phyloP scores from a whole-genome alignment of 2,329 filamentous ascomycete genomes.

The Aspergillus floridensis region DNA sequence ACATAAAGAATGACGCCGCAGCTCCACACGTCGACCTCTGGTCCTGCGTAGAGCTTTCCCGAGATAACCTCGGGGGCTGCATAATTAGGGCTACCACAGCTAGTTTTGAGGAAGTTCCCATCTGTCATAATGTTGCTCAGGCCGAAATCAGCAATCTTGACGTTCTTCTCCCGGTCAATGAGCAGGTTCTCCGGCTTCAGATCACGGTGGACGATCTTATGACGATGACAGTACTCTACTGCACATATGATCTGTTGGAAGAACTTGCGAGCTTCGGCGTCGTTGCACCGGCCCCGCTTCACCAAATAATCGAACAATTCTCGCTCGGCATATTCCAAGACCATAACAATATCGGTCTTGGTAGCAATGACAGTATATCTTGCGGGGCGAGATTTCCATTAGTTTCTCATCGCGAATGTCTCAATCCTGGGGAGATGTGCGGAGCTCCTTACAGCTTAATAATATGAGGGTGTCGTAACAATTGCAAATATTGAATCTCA shows the following conservation, averaged over 20 bases:
- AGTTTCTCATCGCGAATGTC: neutral
- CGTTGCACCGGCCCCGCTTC: constrained; percentile 84
- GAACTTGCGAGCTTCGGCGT: constrained; percentile 90
- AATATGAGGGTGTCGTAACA: constrained; percentile 94
- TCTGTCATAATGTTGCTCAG: constrained; percentile 99
- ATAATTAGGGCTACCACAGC: constrained; percentile 97
- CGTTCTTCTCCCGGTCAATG: constrained; percentile 90
- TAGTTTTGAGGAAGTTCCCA: constrained; percentile 97
- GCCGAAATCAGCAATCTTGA: constrained; percentile 99
- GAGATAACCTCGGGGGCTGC: constrained; percentile 97
- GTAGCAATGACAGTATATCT: constrained; percentile 98
- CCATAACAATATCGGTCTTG: constrained; percentile 94
- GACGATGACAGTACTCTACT: constrained; percentile 96
- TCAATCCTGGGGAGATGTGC: neutral
- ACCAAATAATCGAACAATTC: constrained; percentile 99
- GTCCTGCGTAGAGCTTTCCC: constrained; percentile 93
- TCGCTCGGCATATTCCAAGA: constrained; percentile 92
- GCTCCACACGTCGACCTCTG: constrained; percentile 88
- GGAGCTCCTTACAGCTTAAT: constrained; percentile 80
- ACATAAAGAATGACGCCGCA: constrained; percentile 67
- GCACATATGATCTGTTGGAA: constrained; percentile 99
- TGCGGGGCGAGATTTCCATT: constrained; percentile 19
- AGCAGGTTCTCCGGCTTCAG: constrained; percentile 96
- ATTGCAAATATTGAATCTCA: constrained; percentile 96
- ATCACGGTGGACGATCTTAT: constrained; percentile 98